Base-by-base conservation (phyloP, 768 basidiomycete genomes). In the Gymnopilus dilepis region DNA sequence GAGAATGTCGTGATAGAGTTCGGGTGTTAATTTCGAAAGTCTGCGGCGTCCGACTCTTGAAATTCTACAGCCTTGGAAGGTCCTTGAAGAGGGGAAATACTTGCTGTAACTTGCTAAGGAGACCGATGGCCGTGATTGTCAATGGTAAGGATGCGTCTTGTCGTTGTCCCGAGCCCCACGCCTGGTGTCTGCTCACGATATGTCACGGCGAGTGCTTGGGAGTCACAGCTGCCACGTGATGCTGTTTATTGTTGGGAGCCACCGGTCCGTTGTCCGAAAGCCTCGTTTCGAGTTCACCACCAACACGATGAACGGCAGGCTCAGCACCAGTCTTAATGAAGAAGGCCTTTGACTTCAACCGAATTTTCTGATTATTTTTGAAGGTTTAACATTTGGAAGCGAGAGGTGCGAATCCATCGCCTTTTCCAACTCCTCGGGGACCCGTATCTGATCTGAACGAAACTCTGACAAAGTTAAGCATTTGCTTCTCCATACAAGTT, bases 351-450 rank as follows among this genome's bases (percentile, higher is more conserved):
- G 9, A 8, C 34, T 50, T 28, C 15, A 50, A 26, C 26, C 22
- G 2, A 50, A 17, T 38, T 42, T 40, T 24, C 22, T 7, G n/a
- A n/a, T n/a, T 19, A 24, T 12, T 2, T n/a, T 28, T 43, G 3
- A 42, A 19, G 28, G 51, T 33, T 40, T 15, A 37, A 34, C 37
- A 41, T 30, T 40, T 53, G 22, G 40, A 50, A 30, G 56, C 37
- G 3, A 37, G 28, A 45, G 22, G 53, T 61, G 53, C 60, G 60
- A 61, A 55, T 17, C 33, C 15, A 42, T 60, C 54, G 55, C 40
- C 19, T 41, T 56, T 50, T 52, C 30, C 34, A 64, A 64, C 55
- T 57, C 59, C 59, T 60, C 63, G 63, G 63, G 43, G 41, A 15
- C 34, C 38, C 50, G 30, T 30, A 51, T 22, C 38, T 17, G 45